Base-by-base conservation (phyloP, 2,329 filamentous ascomycete species). In the Ceratocystis colombiana region DNA sequence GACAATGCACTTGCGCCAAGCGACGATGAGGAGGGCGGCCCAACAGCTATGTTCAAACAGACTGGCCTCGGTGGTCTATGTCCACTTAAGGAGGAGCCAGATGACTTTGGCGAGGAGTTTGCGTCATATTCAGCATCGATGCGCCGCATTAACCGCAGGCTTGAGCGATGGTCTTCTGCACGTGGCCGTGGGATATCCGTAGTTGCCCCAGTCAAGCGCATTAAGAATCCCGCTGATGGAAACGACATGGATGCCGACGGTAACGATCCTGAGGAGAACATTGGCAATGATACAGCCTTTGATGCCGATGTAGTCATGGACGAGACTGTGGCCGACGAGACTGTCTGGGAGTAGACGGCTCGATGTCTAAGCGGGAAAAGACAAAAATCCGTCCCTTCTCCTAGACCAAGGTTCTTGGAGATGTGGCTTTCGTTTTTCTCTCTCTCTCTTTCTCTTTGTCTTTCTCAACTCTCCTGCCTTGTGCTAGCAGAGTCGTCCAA, bases 61-160 rank as follows among this genome's bases (percentile, higher is more conserved):
- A 77, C 77, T 68, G 84, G 84, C 5, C 77, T 85, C 64, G 83
- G 80, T n/a, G 89, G 86, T 0, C 79, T 89, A 48, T 83, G 82
- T 64, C 85, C 82, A 41, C 76, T 88, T 0, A 76, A 76, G 22
- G 75, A 77, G 17, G 88, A 92, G 72, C 75, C 79, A 0, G 87
- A 90, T 68, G 89, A 93, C 75, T 88, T 85, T 70, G 89, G 89
- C 55, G 89, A 93, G 73, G 88, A 93, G 73, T 80, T 84, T 5
- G 80, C 81, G 65, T 79, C 83, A 1, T 86, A 89, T 67, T 82
- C 84, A 3, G 84, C 87, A 10, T 82, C 88, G 6, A 76, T 93
- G 20, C 79, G 86, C 64, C 81, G 87, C 17, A 80, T 81, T 0
- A 77, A 80, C 22, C 81, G 89, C 33, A 80, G 89, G 50, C 77